Evolutionary conservation across 805 yeast genomes (phyloP).

Genomic region (Saturnispora mendoncae): DNA sequence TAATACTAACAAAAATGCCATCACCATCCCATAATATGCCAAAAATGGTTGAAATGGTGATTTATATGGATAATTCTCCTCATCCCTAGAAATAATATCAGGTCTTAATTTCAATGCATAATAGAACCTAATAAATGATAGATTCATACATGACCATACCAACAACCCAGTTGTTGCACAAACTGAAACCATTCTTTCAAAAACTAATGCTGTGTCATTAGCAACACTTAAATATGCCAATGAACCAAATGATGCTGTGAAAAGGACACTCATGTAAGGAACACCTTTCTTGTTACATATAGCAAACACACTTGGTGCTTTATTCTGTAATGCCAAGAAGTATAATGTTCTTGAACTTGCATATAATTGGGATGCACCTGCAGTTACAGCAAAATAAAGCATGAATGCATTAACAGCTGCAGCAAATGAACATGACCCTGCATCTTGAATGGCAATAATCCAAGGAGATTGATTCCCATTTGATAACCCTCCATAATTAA

Average conservation of each 20-base stretch:
- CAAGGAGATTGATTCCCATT: constrained; percentile 50
- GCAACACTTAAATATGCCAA: constrained; percentile 54
- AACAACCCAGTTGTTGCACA: constrained; percentile 68
- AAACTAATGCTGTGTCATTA: constrained; percentile 49
- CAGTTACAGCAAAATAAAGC: constrained; percentile 46
- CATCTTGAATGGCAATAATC: constrained; percentile 45
- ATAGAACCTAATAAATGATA: constrained; percentile 45
- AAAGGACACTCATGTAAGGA: constrained; percentile 62
- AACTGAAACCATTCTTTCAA: constrained; percentile 57
- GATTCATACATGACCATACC: constrained; percentile 67
- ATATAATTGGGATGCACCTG: constrained; percentile 49
- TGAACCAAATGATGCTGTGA: constrained; percentile 52
- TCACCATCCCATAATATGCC: constrained; percentile 40
- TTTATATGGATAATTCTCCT: constrained; percentile 45
- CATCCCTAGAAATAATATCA: constrained; percentile 46
- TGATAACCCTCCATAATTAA: constrained; percentile 31
- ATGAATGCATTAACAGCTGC: constrained; percentile 43
- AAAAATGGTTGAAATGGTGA: constrained; percentile 49
- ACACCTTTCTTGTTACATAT: constrained; percentile 57
- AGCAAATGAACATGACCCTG: constrained; percentile 43
- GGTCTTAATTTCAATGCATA: constrained; percentile 46
- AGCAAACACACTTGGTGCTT: constrained; percentile 55
- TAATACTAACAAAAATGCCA: constrained; percentile 34
- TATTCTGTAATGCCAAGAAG: constrained; percentile 43
- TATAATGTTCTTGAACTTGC: constrained; percentile 55